Base-by-base conservation (phyloP, 2,329 filamentous ascomycete species). In the Epichloe bromicola region DNA sequence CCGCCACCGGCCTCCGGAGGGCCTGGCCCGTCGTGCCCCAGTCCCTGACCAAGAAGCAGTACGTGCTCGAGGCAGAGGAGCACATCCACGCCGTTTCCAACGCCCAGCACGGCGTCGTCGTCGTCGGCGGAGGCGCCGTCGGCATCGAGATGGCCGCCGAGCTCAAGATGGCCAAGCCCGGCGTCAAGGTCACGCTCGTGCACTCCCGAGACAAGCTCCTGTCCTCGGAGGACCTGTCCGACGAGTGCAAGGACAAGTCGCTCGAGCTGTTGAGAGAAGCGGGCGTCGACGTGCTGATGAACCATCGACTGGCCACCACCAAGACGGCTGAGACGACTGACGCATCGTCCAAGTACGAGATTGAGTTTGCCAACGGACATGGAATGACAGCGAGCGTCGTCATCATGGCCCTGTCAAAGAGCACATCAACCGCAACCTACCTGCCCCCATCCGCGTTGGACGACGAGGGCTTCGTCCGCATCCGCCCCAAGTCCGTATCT, bases 81-180 rank as follows among this genome's bases (percentile, higher is more conserved):
- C 82, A 88, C 55, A 79, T 86, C 56, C 66, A 74, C 19, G 64
- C 69, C 12, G 72, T 82, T 2, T 64, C 71, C 38, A 69, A 70
- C 33, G 78, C 79, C 1, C 67, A 64, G 4, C 70, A 79, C 19
- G 80, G 78, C 1, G 77, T 89, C 1, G 76, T 86, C 0, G 74
- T 91, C 20, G 80, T 91, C n/a, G 86, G 86, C 17, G 86, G 86
- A 56, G 68, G 85, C 47, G 87, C 86, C 6, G 86, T 90, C 1
- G 87, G 87, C 8, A 82, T 90, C 50, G 86, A 91, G 63, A 88
- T 91, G 75, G 85, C 87, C 0, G 80, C 84, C 1, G 86, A 93
- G 67, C 70, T 90, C 50, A 90, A 89, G 66, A 64, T 78, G 44
- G 70, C 81, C 23, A 74, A 83, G 54, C 85, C 87, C 0, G 60